Evolutionary conservation across 441 rosid species (phyloP), one percentile per base, ranked within the genome.

Genomic region (Rhodomyrtus psidioides): DNA sequence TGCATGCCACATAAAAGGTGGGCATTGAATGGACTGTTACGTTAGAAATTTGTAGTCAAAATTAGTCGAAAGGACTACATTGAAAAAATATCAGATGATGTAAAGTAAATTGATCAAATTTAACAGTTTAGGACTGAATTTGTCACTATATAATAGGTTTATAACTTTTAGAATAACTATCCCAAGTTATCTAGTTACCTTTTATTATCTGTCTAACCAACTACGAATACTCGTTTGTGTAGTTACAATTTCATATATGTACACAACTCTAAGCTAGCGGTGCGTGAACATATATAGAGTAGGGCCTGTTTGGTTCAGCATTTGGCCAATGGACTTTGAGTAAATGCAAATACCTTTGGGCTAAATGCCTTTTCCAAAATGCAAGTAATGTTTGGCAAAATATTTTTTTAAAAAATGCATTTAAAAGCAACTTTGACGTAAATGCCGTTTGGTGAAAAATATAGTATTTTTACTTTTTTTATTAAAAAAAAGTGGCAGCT

Each of bases 1-100:
- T 46, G 3, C 7, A 4, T 1, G 7, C 21, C 21, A 53, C 55
- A 6, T 53, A 53, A 14, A 53, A 6, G 16, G 7, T 2, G 7
- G 0, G 7, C 21, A 2, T 6, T 16, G 2, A 62, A 1, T 8
- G 0, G 0, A 28, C 5, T 16, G 19, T 13, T 2, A 53, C 7
- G 7, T 15, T 6, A 15, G 19, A 16, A 16, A 53, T 53, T 53
- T 28, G 1, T 2, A 2, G 30, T 2, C 9, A 62, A 2, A 28
- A 62, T 28, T 62, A 1, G 0, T 28, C 3, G 0, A 5, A 28
- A 8, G 2, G 9, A 28, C n/a, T n/a, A n/a, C n/a, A n/a, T 6
- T 60, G 17, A 62, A 28, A 9, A 9, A 60, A 28, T 1, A 3
- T 62, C 23, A 62, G 28, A 62, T 27, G 6, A 1, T 62, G 0